These are phyloP conservation scores for Euphorbia pulcherrima DNA, from an alignment of 345 rosid species.

Conservation along the genomic window DNA sequence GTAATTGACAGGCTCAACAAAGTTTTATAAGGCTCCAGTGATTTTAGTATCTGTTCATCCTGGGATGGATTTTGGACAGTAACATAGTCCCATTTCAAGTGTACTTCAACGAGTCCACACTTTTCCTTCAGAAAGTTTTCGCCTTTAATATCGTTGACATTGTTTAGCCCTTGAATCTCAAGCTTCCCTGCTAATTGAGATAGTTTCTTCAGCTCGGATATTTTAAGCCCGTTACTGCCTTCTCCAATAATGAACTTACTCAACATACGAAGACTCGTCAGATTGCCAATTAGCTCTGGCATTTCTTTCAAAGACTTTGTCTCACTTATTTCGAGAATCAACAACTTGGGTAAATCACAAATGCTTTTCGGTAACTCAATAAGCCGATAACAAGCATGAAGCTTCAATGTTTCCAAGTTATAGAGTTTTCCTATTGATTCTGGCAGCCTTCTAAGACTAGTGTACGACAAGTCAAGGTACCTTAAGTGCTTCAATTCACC, in stretches of 20 bases:
- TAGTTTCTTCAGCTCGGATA: not conserved
- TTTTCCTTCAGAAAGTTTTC: not conserved
- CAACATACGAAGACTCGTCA: not conserved
- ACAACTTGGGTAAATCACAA: not conserved
- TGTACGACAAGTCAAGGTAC: conserved; percentile 8
- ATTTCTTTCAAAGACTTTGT: not conserved
- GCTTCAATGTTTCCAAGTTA: not conserved
- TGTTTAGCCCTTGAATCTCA: not conserved
- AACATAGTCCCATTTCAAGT: not conserved
- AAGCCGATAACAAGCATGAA: not conserved
- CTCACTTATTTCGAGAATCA: not conserved
- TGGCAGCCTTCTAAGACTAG: not conserved
- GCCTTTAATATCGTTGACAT: not conserved
- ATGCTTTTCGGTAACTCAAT: not conserved
- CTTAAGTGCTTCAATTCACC: not conserved
- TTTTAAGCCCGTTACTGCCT: not conserved
- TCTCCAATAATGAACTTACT: not conserved
- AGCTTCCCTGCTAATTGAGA: not conserved
- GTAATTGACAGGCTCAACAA: not conserved
- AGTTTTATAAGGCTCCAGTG: not conserved
- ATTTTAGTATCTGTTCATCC: not conserved
- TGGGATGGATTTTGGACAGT: not conserved
- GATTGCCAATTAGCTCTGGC: not conserved
- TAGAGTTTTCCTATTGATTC: conserved; percentile 3
- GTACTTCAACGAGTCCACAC: not conserved